Evolutionary conservation across 805 yeast genomes (phyloP).

Genomic region (Candida vaughaniae): DNA sequence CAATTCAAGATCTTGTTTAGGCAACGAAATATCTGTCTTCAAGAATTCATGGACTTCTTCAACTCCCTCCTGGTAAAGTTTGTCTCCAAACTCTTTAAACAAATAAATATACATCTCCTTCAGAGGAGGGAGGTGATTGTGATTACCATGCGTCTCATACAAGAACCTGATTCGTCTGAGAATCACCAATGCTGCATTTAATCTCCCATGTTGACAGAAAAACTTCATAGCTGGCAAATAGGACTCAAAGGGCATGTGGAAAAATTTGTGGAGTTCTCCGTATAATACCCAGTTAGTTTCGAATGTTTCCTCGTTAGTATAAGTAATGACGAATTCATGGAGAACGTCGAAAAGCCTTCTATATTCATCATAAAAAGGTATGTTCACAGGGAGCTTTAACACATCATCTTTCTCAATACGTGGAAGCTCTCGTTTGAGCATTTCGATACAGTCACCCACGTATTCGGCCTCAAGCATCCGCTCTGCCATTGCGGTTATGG

Average conservation of each 20-base stretch:
- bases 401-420: constrained; percentile 27
- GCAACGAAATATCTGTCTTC: constrained; percentile 57
- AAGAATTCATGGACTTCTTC: constrained; percentile 59
- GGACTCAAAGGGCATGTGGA: constrained; percentile 55
- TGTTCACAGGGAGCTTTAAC: constrained; percentile 24
- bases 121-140: constrained; percentile 28
- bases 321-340: constrained; percentile 29
- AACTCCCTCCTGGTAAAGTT: constrained; percentile 63
- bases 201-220: constrained; percentile 53
- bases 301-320: constrained; percentile 25
- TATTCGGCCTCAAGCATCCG: constrained; percentile 33
- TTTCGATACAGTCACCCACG: constrained; percentile 42
- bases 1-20: constrained; percentile 52
- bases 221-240: constrained; percentile 59
- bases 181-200: constrained; percentile 60
- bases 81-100: constrained; percentile 59
- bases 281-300: constrained; percentile 61
- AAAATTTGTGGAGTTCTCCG: constrained; percentile 53
- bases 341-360: constrained; percentile 25
- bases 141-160: constrained; percentile 48
- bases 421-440: constrained; percentile 42
- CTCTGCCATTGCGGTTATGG: constrained; percentile 26
- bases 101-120: constrained; percentile 58
- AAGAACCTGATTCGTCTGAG: constrained; percentile 60
- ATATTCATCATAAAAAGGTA: constrained; percentile 26